A percentile compares a stretch with the other conserved stretches of the same genome.
Conservation (phyloP, 805 yeast species). For the Metschnikowia borealis region DNA sequence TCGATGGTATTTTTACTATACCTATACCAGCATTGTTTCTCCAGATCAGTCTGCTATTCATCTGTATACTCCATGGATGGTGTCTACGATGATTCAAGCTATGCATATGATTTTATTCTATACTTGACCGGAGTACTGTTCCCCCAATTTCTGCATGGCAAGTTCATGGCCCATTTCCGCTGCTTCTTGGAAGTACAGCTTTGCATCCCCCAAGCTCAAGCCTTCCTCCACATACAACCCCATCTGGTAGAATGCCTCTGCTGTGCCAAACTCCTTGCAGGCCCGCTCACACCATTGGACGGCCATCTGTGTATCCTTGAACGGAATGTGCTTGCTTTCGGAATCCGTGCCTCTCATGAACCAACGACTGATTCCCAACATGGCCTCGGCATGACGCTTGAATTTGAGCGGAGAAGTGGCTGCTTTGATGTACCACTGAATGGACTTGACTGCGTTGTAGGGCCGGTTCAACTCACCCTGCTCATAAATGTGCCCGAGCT, state of each 20-base stretch:
- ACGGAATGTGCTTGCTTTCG: slow-evolving; percentile 32
- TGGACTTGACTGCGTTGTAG: slow-evolving; percentile 37
- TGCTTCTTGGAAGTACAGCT: slow-evolving; percentile 33
- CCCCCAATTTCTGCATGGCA: slow-evolving; percentile 15
- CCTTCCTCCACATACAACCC: slow-evolving; percentile 39
- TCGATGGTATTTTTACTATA: no score
- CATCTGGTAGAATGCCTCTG: slow-evolving; percentile 40
- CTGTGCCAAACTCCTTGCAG: slow-evolving; percentile 32
- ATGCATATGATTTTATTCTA: not conserved
- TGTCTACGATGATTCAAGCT: no score
- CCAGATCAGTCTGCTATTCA: not conserved
- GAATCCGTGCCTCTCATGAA: slow-evolving; percentile 33
- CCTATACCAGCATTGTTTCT: not conserved
- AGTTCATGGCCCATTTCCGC: slow-evolving; percentile 29
- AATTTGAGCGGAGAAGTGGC: slow-evolving; percentile 36
- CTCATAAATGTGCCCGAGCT: slow-evolving; percentile 41
- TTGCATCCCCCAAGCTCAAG: slow-evolving; percentile 23
- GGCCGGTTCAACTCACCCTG: slow-evolving; percentile 40
- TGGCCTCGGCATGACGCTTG: slow-evolving; percentile 42
- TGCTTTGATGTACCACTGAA: slow-evolving; percentile 44
- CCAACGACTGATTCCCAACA: slow-evolving; percentile 44
- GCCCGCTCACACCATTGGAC: slow-evolving; percentile 44
- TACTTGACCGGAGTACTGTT: not conserved
- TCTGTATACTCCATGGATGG: not conserved
- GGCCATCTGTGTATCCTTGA: slow-evolving; percentile 34